phyloP scores from a whole-genome alignment of 1,284 basidiomycete genomes.

The Tausonia pullulans region DNA sequence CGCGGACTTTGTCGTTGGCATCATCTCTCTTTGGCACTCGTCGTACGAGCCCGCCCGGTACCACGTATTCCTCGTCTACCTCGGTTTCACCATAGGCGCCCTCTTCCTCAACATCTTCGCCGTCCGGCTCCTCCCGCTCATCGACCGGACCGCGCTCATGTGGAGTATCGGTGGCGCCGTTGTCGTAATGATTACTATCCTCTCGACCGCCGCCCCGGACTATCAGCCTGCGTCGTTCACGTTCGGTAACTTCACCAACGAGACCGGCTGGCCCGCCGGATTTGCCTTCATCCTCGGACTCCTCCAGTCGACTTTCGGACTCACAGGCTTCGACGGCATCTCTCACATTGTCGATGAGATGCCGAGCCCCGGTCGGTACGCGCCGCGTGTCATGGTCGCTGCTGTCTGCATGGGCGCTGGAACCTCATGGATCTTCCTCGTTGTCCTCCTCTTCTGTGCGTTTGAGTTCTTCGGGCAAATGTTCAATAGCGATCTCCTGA shows the following conservation, averaged over 20 bases:
- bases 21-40: conserved; percentile 31
- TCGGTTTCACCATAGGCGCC: conserved; percentile 25
- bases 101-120: conserved; percentile 29
- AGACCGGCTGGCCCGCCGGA: conserved; percentile 39
- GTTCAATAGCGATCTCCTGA: not conserved
- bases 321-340: conserved; percentile 32
- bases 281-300: conserved; percentile 38
- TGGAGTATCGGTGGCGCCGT: conserved; percentile 34
- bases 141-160: conserved; percentile 29
- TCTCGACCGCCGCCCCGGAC: conserved; percentile 28
- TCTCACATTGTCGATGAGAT: conserved; percentile 31
- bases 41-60: conserved; percentile 26
- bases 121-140: conserved; percentile 25
- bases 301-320: conserved; percentile 35
- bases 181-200: conserved; percentile 34
- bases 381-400: conserved; percentile 30
- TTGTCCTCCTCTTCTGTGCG: conserved; percentile 25
- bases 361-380: conserved; percentile 30
- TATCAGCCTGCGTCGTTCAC: conserved; percentile 36
- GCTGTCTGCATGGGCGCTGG: conserved; percentile 24
- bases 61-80: conserved; percentile 28
- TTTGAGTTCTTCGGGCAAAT: conserved; percentile 2
- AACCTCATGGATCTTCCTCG: conserved; percentile 27
- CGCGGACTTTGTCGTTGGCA: conserved; percentile 30
- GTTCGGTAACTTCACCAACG: conserved; percentile 35